phyloP scores from a whole-genome alignment of 495 filamentous ascomycete species.

The Penicillium arizonense region DNA sequence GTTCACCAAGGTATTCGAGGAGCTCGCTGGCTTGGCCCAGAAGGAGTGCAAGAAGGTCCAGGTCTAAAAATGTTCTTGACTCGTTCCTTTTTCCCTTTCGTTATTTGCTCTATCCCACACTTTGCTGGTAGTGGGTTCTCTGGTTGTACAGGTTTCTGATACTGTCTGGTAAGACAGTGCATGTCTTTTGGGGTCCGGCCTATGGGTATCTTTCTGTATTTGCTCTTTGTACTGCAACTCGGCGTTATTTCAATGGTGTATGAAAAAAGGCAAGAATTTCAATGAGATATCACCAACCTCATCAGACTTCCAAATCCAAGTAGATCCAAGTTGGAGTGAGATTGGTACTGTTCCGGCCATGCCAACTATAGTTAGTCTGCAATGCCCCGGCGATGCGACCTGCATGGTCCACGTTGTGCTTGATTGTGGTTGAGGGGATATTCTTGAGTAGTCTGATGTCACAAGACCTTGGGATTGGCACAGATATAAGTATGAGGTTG shows the following conservation, averaged over 20 bases:
- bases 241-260: conserved; percentile 48
- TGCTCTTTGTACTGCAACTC: conserved; percentile 38
- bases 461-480: background rate
- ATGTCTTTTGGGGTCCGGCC: conserved; percentile 47
- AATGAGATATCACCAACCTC: conserved; percentile 27
- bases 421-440: background rate
- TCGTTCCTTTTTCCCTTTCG: conserved; percentile 24
- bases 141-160: conserved; percentile 48
- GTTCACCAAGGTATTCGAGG: conserved; percentile 69
- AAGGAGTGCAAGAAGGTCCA: conserved; percentile 59
- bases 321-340: background rate
- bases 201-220: conserved; percentile 43
- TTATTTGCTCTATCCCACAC: conserved; percentile 23
- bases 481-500: background rate
- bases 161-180: conserved; percentile 40
- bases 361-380: background rate
- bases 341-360: background rate
- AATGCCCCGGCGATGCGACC: background rate
- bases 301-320: conserved; percentile 1
- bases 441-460: background rate
- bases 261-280: conserved; percentile 43
- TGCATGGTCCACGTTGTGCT: conserved; percentile 4
- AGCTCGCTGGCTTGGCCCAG: conserved; percentile 69
- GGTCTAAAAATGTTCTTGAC: conserved; percentile 35
- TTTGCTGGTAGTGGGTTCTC: conserved; percentile 34